These are phyloP conservation scores for Cyberlindnera nakhonratchasimensis DNA, from an alignment of 805 yeast species.

Conservation along the genomic window DNA sequence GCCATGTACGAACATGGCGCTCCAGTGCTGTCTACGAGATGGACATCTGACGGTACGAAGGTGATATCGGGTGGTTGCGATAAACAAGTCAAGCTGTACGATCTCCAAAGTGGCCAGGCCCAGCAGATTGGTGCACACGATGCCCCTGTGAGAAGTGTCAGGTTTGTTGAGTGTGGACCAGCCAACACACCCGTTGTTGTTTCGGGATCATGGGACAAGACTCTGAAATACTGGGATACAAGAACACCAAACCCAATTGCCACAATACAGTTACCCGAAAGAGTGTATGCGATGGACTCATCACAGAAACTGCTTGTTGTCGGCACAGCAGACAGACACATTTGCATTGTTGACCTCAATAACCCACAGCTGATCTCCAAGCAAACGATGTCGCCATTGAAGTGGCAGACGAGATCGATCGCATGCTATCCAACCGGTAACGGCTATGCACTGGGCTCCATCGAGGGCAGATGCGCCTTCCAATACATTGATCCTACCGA, in stretches of 20 bases:
- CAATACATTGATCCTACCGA: slow-evolving; percentile 85
- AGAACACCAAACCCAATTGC: slow-evolving; percentile 80
- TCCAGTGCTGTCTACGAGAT: slow-evolving; percentile 78
- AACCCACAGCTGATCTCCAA: slow-evolving; percentile 82
- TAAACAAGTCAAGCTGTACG: slow-evolving; percentile 80
- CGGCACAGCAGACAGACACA: slow-evolving; percentile 90
- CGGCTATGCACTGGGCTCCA: slow-evolving; percentile 89
- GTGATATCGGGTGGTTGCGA: slow-evolving; percentile 90
- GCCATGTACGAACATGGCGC: slow-evolving; percentile 88
- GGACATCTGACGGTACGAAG: slow-evolving; percentile 85
- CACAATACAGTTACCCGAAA: slow-evolving; percentile 79
- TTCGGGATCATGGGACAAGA: slow-evolving; percentile 95
- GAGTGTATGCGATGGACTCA: slow-evolving; percentile 87
- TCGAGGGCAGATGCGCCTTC: slow-evolving; percentile 94
- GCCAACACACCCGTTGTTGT: slow-evolving; percentile 74
- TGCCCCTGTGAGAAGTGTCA: slow-evolving; percentile 69
- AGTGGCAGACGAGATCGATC: slow-evolving; percentile 82
- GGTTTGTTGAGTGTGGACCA: slow-evolving; percentile 84
- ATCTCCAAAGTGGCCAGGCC: slow-evolving; percentile 74
- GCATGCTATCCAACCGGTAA: slow-evolving; percentile 88
- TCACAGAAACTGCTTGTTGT: slow-evolving; percentile 79
- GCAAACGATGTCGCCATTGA: slow-evolving; percentile 69
- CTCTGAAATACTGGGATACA: slow-evolving; percentile 92
- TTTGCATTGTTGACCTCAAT: slow-evolving; percentile 72
- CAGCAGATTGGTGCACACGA: slow-evolving; percentile 86